Percentiles rank a stretch among this genome's conserved stretches.
These are phyloP conservation scores for Globisporangium nodosum DNA, from an alignment of 352 stramenopile species.

Conservation along the genomic window DNA sequence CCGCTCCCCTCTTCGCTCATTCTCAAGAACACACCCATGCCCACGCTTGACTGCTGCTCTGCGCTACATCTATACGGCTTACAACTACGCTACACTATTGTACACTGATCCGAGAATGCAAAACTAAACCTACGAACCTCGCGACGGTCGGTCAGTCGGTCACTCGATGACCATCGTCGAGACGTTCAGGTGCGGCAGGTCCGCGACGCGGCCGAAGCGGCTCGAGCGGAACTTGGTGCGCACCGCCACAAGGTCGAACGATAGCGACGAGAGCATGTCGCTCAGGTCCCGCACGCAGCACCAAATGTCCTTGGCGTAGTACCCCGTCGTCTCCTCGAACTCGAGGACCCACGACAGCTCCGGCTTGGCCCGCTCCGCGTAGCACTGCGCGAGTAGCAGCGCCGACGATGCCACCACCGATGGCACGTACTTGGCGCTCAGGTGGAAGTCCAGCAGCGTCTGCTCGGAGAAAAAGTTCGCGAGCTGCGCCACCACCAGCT, in stretches of 20 bases:
- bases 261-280: constrained; percentile 28
- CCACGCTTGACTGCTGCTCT: not conserved
- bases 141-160: not conserved
- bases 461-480: constrained; percentile 57
- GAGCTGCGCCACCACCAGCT: constrained; percentile 33
- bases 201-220: constrained; percentile 12
- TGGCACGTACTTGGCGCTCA: constrained; percentile 41
- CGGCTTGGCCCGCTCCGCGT: constrained; percentile 31
- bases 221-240: constrained; percentile 35
- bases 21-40: not conserved
- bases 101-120: not conserved
- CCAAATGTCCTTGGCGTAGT: constrained; percentile 29
- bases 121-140: constrained; percentile 1
- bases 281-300: constrained; percentile 33
- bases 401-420: constrained; percentile 43
- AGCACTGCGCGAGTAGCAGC: constrained; percentile 46
- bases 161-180: constrained; percentile 13
- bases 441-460: constrained; percentile 47
- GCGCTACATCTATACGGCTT: constrained; percentile 11
- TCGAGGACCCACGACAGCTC: constrained; percentile 38
- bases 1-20: not conserved
- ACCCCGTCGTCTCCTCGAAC: constrained; percentile 43
- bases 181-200: constrained; percentile 15
- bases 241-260: constrained; percentile 35
- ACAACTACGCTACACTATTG: constrained; percentile 8